Base-by-base conservation (phyloP, 208 protist species). In the Borovskyia barvae region DNA sequence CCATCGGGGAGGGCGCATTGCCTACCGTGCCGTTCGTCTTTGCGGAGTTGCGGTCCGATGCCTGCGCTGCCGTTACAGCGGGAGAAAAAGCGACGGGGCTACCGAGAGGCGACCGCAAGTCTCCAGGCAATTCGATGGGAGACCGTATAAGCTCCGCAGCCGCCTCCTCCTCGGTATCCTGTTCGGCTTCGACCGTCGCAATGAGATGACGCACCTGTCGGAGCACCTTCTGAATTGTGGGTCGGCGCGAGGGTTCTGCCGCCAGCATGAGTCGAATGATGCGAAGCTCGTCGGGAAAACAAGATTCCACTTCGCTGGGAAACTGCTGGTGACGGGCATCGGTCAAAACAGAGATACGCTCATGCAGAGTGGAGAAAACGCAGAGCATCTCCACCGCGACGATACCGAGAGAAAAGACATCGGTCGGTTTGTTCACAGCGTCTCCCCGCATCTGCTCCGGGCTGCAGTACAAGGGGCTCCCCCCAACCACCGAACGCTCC, bases 371-470 rank as follows among this genome's bases (percentile, higher is more conserved):
- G 6, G 53, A 70, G 64, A 94, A 94, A 9, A 56, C 52, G 62
- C 74, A 83, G 46, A 90, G 81, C 64, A 90, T 73, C 72, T 94
- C 87, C 43, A 94, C 76, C 1, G 77, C 84, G 28, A 94, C 82
- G 32, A 94, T 59, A 19, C 84, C 87, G 5, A 94, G 57, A 11
- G 84, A 90, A 60, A 81, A 94, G 52, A 94, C 77, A 56, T 94
- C 87, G 6, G 82, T 75, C 1, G 78, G 66, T 43, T 80, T 80
- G 24, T 64, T 61, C 0, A 77, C 75, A 9, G 71, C 69, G 5
- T 81, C 62, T 0, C 84, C 84, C 12, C 60, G 60, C 29, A 61
- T 75, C 69, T 92, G 87, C 66, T 94, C 87, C 0, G 87, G 87
- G 51, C 87, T 94, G 51, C 70, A 87, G 56, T 94, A 94, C 2